Percentiles rank a stretch among this genome's conserved stretches.
Evolutionary conservation across 805 yeast genomes (phyloP).

Genomic region (Kazachstania viticola): DNA sequence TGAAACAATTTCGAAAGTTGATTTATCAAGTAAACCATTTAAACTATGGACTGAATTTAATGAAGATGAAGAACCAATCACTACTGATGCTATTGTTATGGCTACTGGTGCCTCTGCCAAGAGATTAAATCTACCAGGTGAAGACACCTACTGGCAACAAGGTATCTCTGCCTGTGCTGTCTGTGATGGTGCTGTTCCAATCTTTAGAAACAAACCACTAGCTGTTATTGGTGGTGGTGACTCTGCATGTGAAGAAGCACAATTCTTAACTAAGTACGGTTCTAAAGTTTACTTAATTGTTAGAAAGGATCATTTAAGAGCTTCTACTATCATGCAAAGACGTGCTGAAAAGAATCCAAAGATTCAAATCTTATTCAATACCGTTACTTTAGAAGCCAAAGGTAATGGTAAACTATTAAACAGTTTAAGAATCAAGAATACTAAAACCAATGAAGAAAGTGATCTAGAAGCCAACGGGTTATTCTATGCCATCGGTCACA

Average conservation of each 20-base stretch:
- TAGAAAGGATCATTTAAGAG: slow-evolving; percentile 89
- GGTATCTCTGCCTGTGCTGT: slow-evolving; percentile 99
- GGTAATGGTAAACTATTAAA: slow-evolving; percentile 84
- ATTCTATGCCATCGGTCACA: slow-evolving; percentile 96
- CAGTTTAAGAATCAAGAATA: slow-evolving; percentile 54
- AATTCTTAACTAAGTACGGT: slow-evolving; percentile 93
- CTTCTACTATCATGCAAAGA: slow-evolving; percentile 94
- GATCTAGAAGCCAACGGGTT: slow-evolving; percentile 80
- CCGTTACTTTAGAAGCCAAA: slow-evolving; percentile 76
- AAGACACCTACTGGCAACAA: slow-evolving; percentile 96
- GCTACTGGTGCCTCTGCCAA: slow-evolving; percentile 99
- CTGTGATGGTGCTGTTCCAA: slow-evolving; percentile 99
- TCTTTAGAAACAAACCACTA: slow-evolving; percentile 93
- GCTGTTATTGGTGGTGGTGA: slow-evolving; percentile 99
- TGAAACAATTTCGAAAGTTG: slow-evolving; percentile 90
- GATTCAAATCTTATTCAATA: slow-evolving; percentile 81
- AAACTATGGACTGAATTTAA: slow-evolving; percentile 94
- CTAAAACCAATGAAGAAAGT: slow-evolving; percentile 51
- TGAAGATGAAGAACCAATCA: slow-evolving; percentile 83
- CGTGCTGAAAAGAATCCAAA: slow-evolving; percentile 77
- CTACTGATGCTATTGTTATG: slow-evolving; percentile 83
- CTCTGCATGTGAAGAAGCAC: slow-evolving; percentile 98
- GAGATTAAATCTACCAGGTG: slow-evolving; percentile 90
- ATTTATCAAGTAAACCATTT: slow-evolving; percentile 79
- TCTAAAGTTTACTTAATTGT: slow-evolving; percentile 89